Base-by-base conservation (phyloP, 257 asterid genomes). In the Solanum paucissectum region DNA sequence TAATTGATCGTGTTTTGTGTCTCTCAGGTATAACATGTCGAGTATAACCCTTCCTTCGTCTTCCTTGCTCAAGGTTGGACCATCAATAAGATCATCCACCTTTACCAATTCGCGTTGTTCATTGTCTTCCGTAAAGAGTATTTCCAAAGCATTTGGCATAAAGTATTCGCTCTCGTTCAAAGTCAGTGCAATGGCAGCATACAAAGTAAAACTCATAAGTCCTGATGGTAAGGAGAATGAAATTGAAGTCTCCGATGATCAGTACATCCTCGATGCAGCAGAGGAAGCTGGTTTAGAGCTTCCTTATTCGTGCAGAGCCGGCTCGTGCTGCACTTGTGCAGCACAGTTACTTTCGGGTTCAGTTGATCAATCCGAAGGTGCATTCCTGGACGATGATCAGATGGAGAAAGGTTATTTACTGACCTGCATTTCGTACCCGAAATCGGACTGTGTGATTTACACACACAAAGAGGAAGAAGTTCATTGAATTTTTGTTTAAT, bases 401-500 rank as follows among this genome's bases (percentile, higher is more conserved):
- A 88, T 89, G 87, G 91, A 88, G 87, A 52, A 91, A 79, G 93
- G 93, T 5, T 92, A 86, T 12, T 33, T 90, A 1, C 90, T 91
- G 18, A 90, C 93, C 18, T 92, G 93, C 46, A 81, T 91, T 23
- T 88, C 93, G 6, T 90, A 86, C 44, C 94, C 94, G 1, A 88
- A 23, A 85, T 89, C 93, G 0, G 91, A 92, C 49, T 90, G 88
- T 58, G 92, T 90, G n/a, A 69, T 92, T 74, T 33, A 87, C 27
- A 92, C 93, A 5, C 93, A 92, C 88, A 91, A 83, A 89, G 94
- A 90, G 38, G 91, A 88, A 75, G 90, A 92, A 7, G 87, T 92
- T 55, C 69, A 87, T 79, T 92, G 86, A 88, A 6, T 9, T n/a
- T 29, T 81, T 60, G 11, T 46, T 86, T 73, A 0, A 12, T 44